These are phyloP conservation scores for Trichocladium uniseriatum DNA, from an alignment of 495 filamentous ascomycete genomes.

Conservation along the genomic window DNA sequence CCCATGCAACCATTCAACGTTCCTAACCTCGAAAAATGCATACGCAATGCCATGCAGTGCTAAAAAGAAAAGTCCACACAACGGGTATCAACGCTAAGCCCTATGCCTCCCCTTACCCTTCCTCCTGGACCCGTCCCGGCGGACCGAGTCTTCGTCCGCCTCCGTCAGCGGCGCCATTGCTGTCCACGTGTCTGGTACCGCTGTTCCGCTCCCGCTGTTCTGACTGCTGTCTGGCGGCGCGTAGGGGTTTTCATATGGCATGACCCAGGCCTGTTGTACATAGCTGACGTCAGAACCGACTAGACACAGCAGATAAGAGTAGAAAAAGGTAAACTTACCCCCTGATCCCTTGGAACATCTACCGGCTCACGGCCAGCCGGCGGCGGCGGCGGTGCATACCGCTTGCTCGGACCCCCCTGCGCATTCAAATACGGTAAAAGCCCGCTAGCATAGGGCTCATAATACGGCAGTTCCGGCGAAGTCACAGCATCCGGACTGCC, in stretches of 20 bases:
- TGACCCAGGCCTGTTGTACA: conserved; percentile 9
- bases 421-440: background rate
- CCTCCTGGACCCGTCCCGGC: background rate
- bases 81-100: too few species aligned
- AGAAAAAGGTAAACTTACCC: conserved; percentile 9
- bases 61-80: too few species aligned
- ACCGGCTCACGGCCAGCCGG: too few species aligned
- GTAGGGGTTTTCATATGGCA: conserved; percentile 7
- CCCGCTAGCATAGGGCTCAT: conserved; percentile 17
- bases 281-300: background rate
- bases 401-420: conserved; percentile 6
- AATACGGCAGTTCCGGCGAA: conserved; percentile 17
- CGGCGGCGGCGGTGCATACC: conserved; percentile 5
- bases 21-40: too few species aligned
- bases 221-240: conserved; percentile 2
- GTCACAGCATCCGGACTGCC: background rate
- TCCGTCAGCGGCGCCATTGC: background rate
- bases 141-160: background rate
- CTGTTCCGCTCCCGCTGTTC: conserved; percentile 9
- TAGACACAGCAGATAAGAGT: background rate
- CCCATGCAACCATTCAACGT: too few species aligned
- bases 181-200: conserved; percentile 14
- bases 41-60: too few species aligned
- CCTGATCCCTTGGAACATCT: background rate
- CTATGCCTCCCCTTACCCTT: background rate